Evolutionary conservation across 2,329 filamentous ascomycete genomes (phyloP).

Genomic region (Graphilbum ipis-grandicollis): DNA sequence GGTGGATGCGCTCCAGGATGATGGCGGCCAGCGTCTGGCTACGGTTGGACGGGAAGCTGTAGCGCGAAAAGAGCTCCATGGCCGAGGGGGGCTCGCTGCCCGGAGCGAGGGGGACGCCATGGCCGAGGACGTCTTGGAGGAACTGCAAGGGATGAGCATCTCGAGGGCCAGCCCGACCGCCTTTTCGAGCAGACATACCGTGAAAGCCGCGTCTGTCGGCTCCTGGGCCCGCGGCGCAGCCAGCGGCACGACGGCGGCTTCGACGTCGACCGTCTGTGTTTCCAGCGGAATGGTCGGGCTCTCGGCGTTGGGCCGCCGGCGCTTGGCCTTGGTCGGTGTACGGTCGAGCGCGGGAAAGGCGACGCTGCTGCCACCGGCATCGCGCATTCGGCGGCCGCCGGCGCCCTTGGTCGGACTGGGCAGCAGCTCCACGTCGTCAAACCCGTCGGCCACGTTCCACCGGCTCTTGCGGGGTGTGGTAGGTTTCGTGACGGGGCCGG

Average conservation of each 20-base stretch:
- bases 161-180: too few relatives aligned
- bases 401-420: conserved; percentile 35
- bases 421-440: conserved; percentile 48
- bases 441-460: conserved; percentile 53
- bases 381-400: conserved; percentile 18
- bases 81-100: conserved; percentile 40
- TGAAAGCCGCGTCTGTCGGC: too few relatives aligned
- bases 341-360: conserved; percentile 28
- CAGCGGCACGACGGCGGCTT: too few relatives aligned
- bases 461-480: conserved; percentile 43
- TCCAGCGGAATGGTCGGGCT: conserved; percentile 50
- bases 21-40: conserved; percentile 48
- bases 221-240: too few relatives aligned
- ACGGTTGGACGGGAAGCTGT: conserved; percentile 46
- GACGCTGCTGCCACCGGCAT: conserved; percentile 21
- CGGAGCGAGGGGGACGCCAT: conserved; percentile 24
- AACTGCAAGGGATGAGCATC: conserved; percentile 20
- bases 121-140: conserved; percentile 46
- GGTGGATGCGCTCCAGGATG: conserved; percentile 49
- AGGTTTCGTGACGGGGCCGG: conserved; percentile 10
- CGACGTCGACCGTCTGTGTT: conserved; percentile 15
- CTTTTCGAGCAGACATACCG: conserved; percentile 10
- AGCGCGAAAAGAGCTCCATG: conserved; percentile 49
- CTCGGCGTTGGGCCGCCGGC: conserved; percentile 48
- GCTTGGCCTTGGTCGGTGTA: conserved; percentile 51